Evolutionary conservation across 2,329 filamentous ascomycete genomes (phyloP).

Genomic region (Ceratocystiopsis brevicomis): DNA sequence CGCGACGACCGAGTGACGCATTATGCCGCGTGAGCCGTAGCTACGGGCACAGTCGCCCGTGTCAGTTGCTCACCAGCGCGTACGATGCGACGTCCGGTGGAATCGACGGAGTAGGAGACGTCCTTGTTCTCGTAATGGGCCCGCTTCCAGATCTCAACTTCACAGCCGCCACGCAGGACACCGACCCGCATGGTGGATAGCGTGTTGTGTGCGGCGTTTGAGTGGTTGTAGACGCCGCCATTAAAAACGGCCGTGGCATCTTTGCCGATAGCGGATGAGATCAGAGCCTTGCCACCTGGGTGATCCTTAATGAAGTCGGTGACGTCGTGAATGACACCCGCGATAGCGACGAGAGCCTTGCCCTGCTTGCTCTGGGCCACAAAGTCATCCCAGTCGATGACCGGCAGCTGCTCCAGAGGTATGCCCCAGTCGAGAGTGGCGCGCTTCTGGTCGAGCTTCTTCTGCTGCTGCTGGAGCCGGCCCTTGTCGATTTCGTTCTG

Average conservation of each 20-base stretch:
- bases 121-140: constrained; percentile 73
- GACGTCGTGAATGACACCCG: constrained; percentile 74
- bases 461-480: constrained; percentile 71
- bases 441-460: constrained; percentile 83
- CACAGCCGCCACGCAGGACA: constrained; percentile 69
- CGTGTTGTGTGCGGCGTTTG: constrained; percentile 76
- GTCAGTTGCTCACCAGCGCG: constrained; percentile 75
- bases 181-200: constrained; percentile 76
- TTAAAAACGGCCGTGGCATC: constrained; percentile 85
- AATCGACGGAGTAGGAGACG: constrained; percentile 61
- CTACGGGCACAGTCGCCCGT: constrained; percentile 59
- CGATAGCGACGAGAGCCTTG: constrained; percentile 56
- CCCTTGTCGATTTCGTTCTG: constrained; percentile 87
- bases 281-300: constrained; percentile 78
- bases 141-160: constrained; percentile 87
- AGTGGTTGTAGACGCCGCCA: constrained; percentile 76
- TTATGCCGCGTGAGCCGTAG: constrained; percentile 68
- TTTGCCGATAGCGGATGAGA: constrained; percentile 65
- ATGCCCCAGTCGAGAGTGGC: constrained; percentile 68
- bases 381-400: constrained; percentile 75
- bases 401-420: constrained; percentile 67
- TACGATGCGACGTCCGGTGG: constrained; percentile 61
- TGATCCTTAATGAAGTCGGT: constrained; percentile 73
- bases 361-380: constrained; percentile 60
- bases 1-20: neutral